These are phyloP conservation scores for Apiotrichum siamense DNA, from an alignment of 1,284 basidiomycete genomes.

Conservation along the genomic window DNA sequence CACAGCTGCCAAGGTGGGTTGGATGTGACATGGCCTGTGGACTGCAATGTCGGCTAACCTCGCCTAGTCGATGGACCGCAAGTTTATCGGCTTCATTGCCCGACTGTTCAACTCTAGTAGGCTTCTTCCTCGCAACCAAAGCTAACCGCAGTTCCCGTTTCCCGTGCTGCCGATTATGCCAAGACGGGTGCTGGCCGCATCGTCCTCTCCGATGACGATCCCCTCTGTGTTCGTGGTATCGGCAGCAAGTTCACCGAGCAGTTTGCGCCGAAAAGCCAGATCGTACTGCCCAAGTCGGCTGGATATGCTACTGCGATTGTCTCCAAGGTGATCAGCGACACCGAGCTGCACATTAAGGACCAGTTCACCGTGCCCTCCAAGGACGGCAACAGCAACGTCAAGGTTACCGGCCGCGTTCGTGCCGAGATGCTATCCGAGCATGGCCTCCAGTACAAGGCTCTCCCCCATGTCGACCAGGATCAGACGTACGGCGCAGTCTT, in stretches of 20 bases:
- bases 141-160: conserved; percentile 69
- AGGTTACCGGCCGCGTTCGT: conserved; percentile 63
- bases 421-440: conserved; percentile 51
- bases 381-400: conserved; percentile 56
- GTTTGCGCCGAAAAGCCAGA: conserved; percentile 73
- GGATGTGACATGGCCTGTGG: too few species aligned
- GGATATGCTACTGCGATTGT: conserved; percentile 78
- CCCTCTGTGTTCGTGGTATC: conserved; percentile 70
- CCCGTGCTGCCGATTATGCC: conserved; percentile 83
- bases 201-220: conserved; percentile 65
- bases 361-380: conserved; percentile 59
- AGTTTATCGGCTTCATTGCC: conserved; percentile 69
- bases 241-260: conserved; percentile 72
- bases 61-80: conserved; percentile 39
- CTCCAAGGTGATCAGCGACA: conserved; percentile 82
- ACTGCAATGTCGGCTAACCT: conserved; percentile 1
- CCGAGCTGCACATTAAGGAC: conserved; percentile 70
- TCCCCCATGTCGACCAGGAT: conserved; percentile 85
- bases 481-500: conserved; percentile 96
- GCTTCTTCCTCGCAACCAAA: conserved; percentile 34
- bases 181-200: conserved; percentile 71
- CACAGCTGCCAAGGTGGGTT: conserved; percentile 70
- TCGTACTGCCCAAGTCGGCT: conserved; percentile 78
- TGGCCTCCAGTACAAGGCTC: conserved; percentile 67
- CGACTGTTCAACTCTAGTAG: conserved; percentile 84